Conservation (phyloP, 768 basidiomycete species). For the Daedaleopsis sinensis region DNA sequence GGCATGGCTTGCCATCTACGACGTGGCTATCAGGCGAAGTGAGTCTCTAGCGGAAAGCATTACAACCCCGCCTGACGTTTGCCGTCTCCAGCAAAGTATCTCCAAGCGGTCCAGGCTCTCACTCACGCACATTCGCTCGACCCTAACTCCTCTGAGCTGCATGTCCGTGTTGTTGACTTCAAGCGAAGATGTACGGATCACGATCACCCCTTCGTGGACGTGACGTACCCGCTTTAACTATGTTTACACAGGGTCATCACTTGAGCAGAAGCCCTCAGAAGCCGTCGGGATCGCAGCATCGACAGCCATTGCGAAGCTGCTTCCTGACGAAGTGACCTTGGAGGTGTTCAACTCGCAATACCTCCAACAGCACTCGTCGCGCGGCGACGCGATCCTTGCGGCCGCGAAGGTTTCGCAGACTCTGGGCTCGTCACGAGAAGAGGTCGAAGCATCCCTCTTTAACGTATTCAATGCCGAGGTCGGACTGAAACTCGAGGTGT, state of each 20-base stretch:
- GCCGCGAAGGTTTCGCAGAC: constrained; percentile 57
- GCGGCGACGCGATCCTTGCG: constrained; percentile 59
- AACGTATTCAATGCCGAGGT: constrained; percentile 46
- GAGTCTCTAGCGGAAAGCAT: constrained; percentile 32
- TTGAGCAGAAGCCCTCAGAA: constrained; percentile 45
- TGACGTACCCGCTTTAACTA: constrained; percentile 7
- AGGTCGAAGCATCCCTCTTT: constrained; percentile 65
- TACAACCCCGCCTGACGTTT: not conserved
- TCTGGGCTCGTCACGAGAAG: constrained; percentile 52
- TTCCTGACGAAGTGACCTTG: constrained; percentile 60
- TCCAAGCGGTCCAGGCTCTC: constrained; percentile 78
- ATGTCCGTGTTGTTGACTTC: constrained; percentile 71
- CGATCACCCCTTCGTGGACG: not conserved
- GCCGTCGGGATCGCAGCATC: constrained; percentile 54
- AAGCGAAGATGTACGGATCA: constrained; percentile 49
- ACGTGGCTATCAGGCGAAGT: constrained; percentile 85
- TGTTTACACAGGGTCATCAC: constrained; percentile 42
- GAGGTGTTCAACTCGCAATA: constrained; percentile 77
- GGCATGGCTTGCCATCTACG: constrained; percentile 75
- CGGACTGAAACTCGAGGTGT: constrained; percentile 51
- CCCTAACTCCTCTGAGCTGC: constrained; percentile 64
- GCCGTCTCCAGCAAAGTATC: constrained; percentile 62
- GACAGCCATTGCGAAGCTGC: constrained; percentile 48
- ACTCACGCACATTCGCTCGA: constrained; percentile 55
- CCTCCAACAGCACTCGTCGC: constrained; percentile 61